Conservation (phyloP, 1,284 basidiomycete genomes). For the Sporisorium exsertum region DNA sequence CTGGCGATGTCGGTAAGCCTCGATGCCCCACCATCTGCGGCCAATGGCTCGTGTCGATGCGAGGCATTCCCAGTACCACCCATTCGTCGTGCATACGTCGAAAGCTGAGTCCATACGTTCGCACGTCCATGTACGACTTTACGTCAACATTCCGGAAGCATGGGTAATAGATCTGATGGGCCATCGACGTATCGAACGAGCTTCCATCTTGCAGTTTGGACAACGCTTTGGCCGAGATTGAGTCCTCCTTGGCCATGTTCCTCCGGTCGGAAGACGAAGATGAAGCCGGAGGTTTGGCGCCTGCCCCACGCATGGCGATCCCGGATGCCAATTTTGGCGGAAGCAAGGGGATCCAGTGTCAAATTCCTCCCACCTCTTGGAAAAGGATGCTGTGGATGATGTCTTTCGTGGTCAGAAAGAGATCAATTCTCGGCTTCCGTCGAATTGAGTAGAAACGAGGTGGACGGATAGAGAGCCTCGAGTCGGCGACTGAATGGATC, state of each 20-base stretch:
- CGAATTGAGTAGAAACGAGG: not conserved
- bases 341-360: slow-evolving; percentile 1
- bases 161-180: slow-evolving; percentile 26
- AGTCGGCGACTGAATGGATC: not conserved
- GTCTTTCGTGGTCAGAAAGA: not conserved
- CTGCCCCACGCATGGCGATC: slow-evolving; percentile 17
- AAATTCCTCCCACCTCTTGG: slow-evolving; percentile 17
- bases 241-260: not conserved
- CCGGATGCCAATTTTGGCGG: not conserved
- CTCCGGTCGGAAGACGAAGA: not conserved
- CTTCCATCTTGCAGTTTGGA: not conserved
- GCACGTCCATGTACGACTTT: slow-evolving; percentile 28
- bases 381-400: not conserved
- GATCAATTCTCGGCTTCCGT: not conserved
- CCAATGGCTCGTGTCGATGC: slow-evolving; percentile 38
- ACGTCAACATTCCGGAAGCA: slow-evolving; percentile 36
- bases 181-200: not conserved
- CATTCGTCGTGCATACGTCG: slow-evolving; percentile 43
- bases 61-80: slow-evolving; percentile 30
- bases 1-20: slow-evolving; percentile 26
- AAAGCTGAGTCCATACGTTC: slow-evolving; percentile 40
- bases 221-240: not conserved
- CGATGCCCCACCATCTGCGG: slow-evolving; percentile 34
- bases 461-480: not conserved
- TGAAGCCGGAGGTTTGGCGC: not conserved